These are phyloP conservation scores for Colletotrichum destructivum DNA, from an alignment of 2,329 filamentous ascomycete species.

Conservation along the genomic window DNA sequence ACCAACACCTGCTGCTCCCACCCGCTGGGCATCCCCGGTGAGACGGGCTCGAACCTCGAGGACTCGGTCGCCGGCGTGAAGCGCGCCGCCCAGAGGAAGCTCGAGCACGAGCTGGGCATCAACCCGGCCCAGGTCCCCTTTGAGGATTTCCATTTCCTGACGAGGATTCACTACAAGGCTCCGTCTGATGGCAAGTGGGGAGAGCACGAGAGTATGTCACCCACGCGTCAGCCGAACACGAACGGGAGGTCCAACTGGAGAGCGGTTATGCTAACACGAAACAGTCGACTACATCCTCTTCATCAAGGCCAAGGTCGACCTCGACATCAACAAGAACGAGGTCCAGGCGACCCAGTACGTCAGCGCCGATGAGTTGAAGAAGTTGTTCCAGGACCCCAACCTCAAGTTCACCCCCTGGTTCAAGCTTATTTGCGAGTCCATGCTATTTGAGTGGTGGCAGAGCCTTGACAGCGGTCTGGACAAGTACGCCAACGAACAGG, in stretches of 20 bases:
- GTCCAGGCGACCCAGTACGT: conserved; percentile 90
- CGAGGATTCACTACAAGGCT: conserved; percentile 97
- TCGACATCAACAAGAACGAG: conserved; percentile 89
- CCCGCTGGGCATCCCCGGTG: conserved; percentile 89
- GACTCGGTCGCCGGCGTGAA: conserved; percentile 90
- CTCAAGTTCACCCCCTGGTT: conserved; percentile 98
- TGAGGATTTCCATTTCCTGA: conserved; percentile 93
- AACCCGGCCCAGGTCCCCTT: conserved; percentile 89
- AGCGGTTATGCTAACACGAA: conserved; percentile 38
- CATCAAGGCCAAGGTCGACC: conserved; percentile 92
- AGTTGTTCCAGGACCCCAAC: conserved; percentile 85
- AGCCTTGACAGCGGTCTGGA: conserved; percentile 86
- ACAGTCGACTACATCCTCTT: conserved; percentile 98
- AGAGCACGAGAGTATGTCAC: conserved; percentile 91
- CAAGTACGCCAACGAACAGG: conserved; percentile 86
- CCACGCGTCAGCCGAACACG: neutral
- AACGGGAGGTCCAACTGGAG: neutral
- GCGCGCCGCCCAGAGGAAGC: conserved; percentile 91
- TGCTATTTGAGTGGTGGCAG: conserved; percentile 98
- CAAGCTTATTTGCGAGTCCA: conserved; percentile 97
- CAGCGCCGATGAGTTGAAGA: conserved; percentile 83
- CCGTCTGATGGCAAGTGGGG: conserved; percentile 98
- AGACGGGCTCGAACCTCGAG: conserved; percentile 87
- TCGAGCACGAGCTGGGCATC: conserved; percentile 96
- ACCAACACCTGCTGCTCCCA: conserved; percentile 99